Evolutionary conservation across 2,329 filamentous ascomycete genomes (phyloP), one percentile per base, ranked within the genome.

Genomic region (Colletotrichum sp.): DNA sequence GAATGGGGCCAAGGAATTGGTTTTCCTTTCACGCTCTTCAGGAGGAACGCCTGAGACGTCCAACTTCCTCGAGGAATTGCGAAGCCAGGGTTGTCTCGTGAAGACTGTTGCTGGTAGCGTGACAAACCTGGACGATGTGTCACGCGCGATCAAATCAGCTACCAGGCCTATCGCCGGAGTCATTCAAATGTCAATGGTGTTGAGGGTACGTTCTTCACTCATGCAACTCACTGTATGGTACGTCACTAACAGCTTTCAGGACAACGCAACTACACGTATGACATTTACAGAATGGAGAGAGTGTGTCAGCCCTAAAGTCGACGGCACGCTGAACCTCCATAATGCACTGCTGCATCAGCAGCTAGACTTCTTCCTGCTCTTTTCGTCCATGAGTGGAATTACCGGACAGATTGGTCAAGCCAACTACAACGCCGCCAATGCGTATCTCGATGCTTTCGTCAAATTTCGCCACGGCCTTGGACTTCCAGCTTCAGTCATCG

Each of bases 341-440:
- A 32, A 62, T 0, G 59, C 59, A n/a, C 28, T 62, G 0, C 6
- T 62, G 28, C 26, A 34, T 21, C 59, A 62, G 10, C 24, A 62
- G 15, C 28, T 62, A 1, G 59, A 62, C 28, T 62, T 62, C 59
- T 62, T 62, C 18, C 16, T 62, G 3, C 24, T 62, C 4, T 62
- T 62, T 4, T 62, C 59, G 24, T 62, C 59, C 13, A 30, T 62
- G 59, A 62, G 59, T 24, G 59, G 59, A 26, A 32, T 62, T 6
- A 32, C 28, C 1, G 59, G 59, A 1, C 59, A 62, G 28, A 62
- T 62, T 4, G 79, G 77, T 5, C 83, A 85, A 68, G 78, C 80
- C 65, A 85, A 84, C 70, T 87, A 87, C 68, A 77, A 80, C 2
- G 81, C 84, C 3, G 84, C 80, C 13, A 66, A 66, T 0, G 36